Base-by-base conservation (phyloP, 495 filamentous ascomycete species). In the Penicillium desertorum region DNA sequence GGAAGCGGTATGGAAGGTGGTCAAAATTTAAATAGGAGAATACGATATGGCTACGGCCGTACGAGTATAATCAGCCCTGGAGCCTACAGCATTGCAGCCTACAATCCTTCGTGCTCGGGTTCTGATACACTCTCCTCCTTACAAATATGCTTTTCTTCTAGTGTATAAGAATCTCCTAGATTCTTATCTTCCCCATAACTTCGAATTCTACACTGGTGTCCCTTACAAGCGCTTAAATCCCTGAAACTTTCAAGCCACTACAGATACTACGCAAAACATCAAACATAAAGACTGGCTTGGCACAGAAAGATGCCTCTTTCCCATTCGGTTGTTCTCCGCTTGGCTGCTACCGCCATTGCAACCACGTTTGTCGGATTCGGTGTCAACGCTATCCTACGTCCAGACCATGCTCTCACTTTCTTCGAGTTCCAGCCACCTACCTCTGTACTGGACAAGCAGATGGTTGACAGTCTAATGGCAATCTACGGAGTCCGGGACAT, bases 401-500 rank as follows among this genome's bases (percentile, higher is more conserved):
- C 80, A 0, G 53, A 61, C 5, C 57, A 75, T 34, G 79, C 77
- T 25, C 64, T 83, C 37, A 65, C 68, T 16, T 73, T 82, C 61
- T 81, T 82, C 64, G 69, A 75, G 54, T 75, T 76, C 51, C 61
- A 66, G 1, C 54, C 51, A 1, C 76, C 78, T 14, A 34, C 67
- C 20, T 57, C 60, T 30, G 45, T 62, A 5, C 45, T 60, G 16
- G 76, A 76, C 34, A 56, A 66, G 12, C 58, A 67, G 16, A 44
- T 78, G 32, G 66, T 78, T 25, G 63, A 79, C 56, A 68, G 63
- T 45, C 54, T 83, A 12, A 71, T 79, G 66, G 63, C 71, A 20
- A 58, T 83, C 53, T 83, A 83, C 63, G 81, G 80, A 7, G 71
- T 71, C 4, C 70, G 79, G 3, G 79, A 85, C 58, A 69, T 83